phyloP scores from a whole-genome alignment of 371 early-diverging fungal species.

The Rhizomucor miehei region DNA sequence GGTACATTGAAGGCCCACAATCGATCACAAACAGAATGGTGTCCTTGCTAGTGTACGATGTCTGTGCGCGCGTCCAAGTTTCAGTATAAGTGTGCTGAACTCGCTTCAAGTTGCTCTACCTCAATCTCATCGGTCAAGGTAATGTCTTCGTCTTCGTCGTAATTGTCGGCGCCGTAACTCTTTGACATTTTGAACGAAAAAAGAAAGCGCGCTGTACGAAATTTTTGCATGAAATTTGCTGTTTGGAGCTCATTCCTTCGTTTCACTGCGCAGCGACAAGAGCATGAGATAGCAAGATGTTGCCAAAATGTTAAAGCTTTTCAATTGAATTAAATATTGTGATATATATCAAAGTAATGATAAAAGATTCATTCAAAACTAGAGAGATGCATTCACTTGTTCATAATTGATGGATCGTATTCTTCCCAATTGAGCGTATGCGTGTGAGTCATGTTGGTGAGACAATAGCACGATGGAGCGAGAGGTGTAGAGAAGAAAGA shows the following conservation, averaged over 20 bases:
- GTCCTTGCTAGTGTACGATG: constrained; percentile 34
- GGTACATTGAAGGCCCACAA: constrained; percentile 57
- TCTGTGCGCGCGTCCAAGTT: constrained; percentile 1
- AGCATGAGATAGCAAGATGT: no score
- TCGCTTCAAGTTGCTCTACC: background rate
- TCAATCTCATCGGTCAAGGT: constrained; percentile 1
- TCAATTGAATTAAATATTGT: no score
- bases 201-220: background rate
- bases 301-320: no score
- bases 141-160: background rate
- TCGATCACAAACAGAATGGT: constrained; percentile 68
- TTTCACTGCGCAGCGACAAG: no score
- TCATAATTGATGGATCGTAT: background rate
- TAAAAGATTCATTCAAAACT: no score
- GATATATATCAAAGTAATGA: no score
- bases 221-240: background rate
- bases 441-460: no score
- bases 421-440: no score
- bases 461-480: no score
- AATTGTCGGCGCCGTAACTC: background rate
- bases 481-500: no score
- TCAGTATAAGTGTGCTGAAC: background rate
- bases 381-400: background rate
- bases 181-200: constrained; percentile 1
- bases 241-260: no score